Percentiles rank a stretch among this genome's conserved stretches.
phyloP scores from a whole-genome alignment of 2,329 filamentous ascomycete species.

The Ceratocystiopsis sp. region DNA sequence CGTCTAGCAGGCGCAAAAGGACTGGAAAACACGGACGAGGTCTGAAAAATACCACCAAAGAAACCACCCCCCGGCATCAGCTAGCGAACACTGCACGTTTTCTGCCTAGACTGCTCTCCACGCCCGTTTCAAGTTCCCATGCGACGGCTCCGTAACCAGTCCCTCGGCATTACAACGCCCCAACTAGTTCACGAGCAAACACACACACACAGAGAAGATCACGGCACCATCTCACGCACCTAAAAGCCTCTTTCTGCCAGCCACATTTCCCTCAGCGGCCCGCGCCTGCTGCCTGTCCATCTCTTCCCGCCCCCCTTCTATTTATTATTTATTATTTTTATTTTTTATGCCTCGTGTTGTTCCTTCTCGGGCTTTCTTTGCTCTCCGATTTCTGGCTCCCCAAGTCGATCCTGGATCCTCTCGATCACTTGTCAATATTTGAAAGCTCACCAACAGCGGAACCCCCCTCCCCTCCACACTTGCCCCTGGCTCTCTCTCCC shows the following conservation, averaged over 20 bases:
- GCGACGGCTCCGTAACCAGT: neutral
- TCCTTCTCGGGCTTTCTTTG: too few relatives aligned
- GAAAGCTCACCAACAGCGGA: too few relatives aligned
- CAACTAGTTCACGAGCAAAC: neutral
- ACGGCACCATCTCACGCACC: neutral
- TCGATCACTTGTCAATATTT: too few relatives aligned
- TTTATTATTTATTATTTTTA: slow-evolving; percentile 1
- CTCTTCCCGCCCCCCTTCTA: neutral
- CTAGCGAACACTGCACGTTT: slow-evolving; percentile 6
- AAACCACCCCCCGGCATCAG: slow-evolving; percentile 3
- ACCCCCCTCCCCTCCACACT: too few relatives aligned
- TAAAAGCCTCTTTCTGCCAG: neutral
- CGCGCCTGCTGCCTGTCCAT: neutral
- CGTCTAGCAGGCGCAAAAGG: too few relatives aligned
- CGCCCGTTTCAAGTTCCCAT: slow-evolving; percentile 9
- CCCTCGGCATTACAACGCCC: slow-evolving; percentile 7
- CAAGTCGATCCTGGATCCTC: too few relatives aligned
- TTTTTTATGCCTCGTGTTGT: neutral
- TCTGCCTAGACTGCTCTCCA: slow-evolving; percentile 6
- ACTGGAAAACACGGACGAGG: too few relatives aligned
- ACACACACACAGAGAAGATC: too few relatives aligned
- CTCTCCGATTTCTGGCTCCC: too few relatives aligned
- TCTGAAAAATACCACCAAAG: neutral
- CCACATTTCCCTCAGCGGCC: neutral
- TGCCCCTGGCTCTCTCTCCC: too few relatives aligned